These are phyloP conservation scores for Triticum monococcum DNA, from an alignment of 176 grass and related monocot species.

Conservation along the genomic window DNA sequence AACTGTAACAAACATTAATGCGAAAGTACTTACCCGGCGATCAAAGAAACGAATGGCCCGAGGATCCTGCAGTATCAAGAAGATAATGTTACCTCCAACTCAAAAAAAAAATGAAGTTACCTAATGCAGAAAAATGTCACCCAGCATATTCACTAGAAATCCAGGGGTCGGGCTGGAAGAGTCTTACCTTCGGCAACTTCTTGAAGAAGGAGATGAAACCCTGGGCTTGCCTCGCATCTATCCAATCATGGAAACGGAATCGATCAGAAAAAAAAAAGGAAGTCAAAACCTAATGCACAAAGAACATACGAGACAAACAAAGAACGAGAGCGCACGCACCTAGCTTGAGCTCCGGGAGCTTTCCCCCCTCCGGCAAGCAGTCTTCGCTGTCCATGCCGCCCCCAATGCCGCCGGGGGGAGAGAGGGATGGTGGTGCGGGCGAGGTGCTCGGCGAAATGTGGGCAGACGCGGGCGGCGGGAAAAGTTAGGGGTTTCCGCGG, in stretches of 20 bases:
- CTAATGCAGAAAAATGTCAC: background rate
- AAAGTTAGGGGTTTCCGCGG: constrained; percentile 12
- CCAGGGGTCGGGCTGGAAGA: background rate
- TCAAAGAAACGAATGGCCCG: constrained; percentile 83
- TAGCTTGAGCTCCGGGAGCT: constrained; percentile 75
- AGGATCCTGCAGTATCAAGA: constrained; percentile 46
- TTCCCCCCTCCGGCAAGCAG: constrained; percentile 39
- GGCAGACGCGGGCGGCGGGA: background rate
- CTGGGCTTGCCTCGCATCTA: constrained; percentile 88
- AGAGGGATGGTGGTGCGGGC: background rate
- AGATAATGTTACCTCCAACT: background rate
- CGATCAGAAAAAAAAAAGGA: background rate
- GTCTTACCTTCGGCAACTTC: constrained; percentile 62
- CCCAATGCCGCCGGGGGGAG: background rate
- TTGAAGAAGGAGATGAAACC: constrained; percentile 98
- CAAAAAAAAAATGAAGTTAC: background rate
- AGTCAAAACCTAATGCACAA: background rate
- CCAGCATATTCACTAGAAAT: background rate
- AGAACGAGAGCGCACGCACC: constrained; percentile 20
- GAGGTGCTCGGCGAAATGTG: constrained; percentile 41
- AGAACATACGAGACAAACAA: background rate
- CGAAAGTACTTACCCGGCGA: constrained; percentile 60
- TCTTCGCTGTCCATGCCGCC: constrained; percentile 33
- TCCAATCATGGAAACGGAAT: constrained; percentile 1
- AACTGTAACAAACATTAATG: background rate